phyloP scores from a whole-genome alignment of 2,329 filamentous ascomycete genomes.

The Pseudocercospora crystallina region DNA sequence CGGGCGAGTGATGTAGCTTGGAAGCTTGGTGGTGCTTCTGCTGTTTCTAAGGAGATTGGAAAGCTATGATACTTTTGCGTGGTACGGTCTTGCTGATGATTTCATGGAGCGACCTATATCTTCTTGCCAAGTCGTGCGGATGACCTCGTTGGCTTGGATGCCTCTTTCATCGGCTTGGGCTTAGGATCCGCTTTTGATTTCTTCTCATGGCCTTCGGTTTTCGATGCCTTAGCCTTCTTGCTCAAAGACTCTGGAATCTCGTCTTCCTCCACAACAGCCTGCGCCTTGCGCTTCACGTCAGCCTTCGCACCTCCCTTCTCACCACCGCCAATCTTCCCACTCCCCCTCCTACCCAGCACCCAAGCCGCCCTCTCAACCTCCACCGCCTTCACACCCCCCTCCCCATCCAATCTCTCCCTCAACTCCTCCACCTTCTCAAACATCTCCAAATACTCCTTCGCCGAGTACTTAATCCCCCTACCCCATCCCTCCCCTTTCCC shows the following conservation, averaged over 20 bases:
- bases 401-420: conserved; percentile 45
- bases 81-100: no score
- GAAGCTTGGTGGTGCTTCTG: conserved; percentile 12
- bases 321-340: background rate
- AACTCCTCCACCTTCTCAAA: conserved; percentile 38
- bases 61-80: no score
- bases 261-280: background rate
- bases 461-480: conserved; percentile 65
- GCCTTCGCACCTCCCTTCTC: background rate
- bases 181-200: background rate
- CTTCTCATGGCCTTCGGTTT: background rate
- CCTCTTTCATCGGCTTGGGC: background rate
- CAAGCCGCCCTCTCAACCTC: conserved; percentile 22
- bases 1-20: conserved; percentile 27
- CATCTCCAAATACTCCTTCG: conserved; percentile 66
- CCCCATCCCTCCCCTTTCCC: conserved; percentile 44
- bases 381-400: conserved; percentile 10
- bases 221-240: background rate
- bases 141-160: background rate
- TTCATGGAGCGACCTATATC: no score
- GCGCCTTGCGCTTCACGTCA: background rate
- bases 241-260: background rate
- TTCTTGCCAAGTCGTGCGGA: background rate
- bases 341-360: conserved; percentile 16
- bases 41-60: no score